These are phyloP conservation scores for Suhomyces sp. DNA, from an alignment of 805 yeast species.

Conservation along the genomic window DNA sequence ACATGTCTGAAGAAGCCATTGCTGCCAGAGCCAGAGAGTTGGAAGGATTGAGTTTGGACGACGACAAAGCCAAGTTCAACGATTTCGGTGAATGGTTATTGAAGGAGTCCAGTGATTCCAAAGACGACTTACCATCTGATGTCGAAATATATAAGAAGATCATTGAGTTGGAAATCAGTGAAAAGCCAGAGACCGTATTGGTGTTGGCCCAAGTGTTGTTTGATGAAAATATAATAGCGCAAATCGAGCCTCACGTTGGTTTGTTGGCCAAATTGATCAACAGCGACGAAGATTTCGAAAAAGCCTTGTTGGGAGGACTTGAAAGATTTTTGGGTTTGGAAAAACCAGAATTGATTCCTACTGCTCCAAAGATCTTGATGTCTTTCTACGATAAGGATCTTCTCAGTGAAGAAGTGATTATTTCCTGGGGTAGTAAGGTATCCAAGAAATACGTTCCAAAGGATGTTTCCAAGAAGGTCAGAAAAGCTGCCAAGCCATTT, in stretches of 20 bases:
- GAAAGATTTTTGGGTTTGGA: conserved; percentile 89
- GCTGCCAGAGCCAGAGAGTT: conserved; percentile 86
- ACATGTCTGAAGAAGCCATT: conserved; percentile 94
- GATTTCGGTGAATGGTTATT: conserved; percentile 90
- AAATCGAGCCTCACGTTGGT: conserved; percentile 77
- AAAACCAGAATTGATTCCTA: conserved; percentile 63
- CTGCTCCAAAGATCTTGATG: conserved; percentile 79
- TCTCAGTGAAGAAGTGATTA: conserved; percentile 75
- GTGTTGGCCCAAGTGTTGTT: conserved; percentile 91
- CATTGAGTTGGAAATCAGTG: conserved; percentile 67
- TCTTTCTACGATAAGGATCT: conserved; percentile 80
- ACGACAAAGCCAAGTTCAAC: conserved; percentile 53
- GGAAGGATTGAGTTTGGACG: conserved; percentile 57
- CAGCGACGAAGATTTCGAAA: conserved; percentile 64
- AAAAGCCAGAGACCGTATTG: conserved; percentile 75
- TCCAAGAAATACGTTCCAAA: conserved; percentile 93
- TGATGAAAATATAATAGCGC: conserved; percentile 68
- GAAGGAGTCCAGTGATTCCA: conserved; percentile 47
- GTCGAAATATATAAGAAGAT: conserved; percentile 92
- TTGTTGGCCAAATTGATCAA: conserved; percentile 74
- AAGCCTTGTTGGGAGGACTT: conserved; percentile 90
- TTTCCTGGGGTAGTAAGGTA: conserved; percentile 85
- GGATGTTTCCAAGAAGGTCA: conserved; percentile 86
- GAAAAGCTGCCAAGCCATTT: conserved; percentile 95
- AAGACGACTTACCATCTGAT: conserved; percentile 68